Evolutionary conservation across 2,329 filamentous ascomycete species (phyloP), one percentile per base, ranked within the genome.

Genomic region (Penicillium griseofulvum): DNA sequence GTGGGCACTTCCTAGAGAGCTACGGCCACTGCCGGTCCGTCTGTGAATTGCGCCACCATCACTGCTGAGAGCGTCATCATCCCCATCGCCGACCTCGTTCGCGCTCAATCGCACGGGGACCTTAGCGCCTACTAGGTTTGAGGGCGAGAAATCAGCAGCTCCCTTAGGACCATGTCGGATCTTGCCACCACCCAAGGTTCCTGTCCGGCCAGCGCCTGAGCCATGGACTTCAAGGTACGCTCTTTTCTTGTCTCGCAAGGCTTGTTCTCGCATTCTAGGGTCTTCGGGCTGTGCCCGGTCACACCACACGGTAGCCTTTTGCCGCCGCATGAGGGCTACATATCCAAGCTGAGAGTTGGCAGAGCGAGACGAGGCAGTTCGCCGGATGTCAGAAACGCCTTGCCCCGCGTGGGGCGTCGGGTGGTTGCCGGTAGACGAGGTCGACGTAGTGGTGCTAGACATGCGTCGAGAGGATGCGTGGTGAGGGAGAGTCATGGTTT

Each of bases 231-330:
- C 91, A 66, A 89, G 85, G 53, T 87, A 87, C 12, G 94, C 94
- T 46, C 91, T 83, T 78, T 90, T 86, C 79, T 94, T 96, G 55
- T 92, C 94, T 36, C 89, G 88, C 55, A 89, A 85, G 72, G 96
- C 91, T 67, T 92, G 88, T 28, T 91, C 91, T 4, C 88, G 78
- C 54, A 94, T 78, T 48, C 91, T 84, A 0, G 93, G 90, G 71
- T 99, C 94, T 74, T 97, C 91, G 59, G 90, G 87, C 72, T 99
- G 94, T 10, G 93, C 84, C 51, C 92, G 88, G 71, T 97, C 94
- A 78, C 92, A 97, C 94, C 94, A 99, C 5, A 99, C 94, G 0
- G 94, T 99, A 31, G 91, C 94, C 73, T 97, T 97, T 76, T 99
- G 94, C 72, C 92, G 93, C 59, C 94, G 86, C 77, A 99, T 87